phyloP scores from a whole-genome alignment of 2,329 filamentous ascomycete genomes.

The Colletotrichum tofieldiae region DNA sequence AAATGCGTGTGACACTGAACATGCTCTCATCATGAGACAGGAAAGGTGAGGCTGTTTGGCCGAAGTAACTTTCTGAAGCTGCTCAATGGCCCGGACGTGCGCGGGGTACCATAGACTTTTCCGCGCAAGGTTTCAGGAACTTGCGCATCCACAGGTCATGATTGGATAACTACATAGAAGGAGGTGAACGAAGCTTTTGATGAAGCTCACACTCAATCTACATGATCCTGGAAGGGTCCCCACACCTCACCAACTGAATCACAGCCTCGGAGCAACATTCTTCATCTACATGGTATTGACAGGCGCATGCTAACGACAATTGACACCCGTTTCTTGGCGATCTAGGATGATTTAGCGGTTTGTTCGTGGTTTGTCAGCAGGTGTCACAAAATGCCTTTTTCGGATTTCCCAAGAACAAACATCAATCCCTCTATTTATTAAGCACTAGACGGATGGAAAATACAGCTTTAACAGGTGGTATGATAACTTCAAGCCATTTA shows the following conservation, averaged over 20 bases:
- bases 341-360: background rate
- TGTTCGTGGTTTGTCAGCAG: background rate
- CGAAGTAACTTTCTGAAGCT: slow-evolving; percentile 1
- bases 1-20: background rate
- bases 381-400: background rate
- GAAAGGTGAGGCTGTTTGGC: slow-evolving; percentile 25
- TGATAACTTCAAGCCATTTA: too few species aligned
- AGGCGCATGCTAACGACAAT: background rate
- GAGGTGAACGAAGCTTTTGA: slow-evolving; percentile 18
- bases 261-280: too few species aligned
- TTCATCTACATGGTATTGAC: background rate
- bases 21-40: slow-evolving; percentile 37
- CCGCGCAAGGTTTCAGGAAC: slow-evolving; percentile 31
- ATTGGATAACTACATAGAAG: background rate
- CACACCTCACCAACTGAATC: background rate
- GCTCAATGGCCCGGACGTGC: slow-evolving; percentile 21
- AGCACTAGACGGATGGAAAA: background rate
- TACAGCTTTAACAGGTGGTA: too few species aligned
- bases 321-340: background rate
- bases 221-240: background rate
- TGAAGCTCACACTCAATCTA: background rate
- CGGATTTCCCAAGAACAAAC: background rate
- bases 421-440: background rate
- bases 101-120: slow-evolving; percentile 33
- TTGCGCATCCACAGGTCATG: background rate